These are phyloP conservation scores for Biscogniauxia sp. DNA, from an alignment of 2,329 filamentous ascomycete species.

Conservation along the genomic window DNA sequence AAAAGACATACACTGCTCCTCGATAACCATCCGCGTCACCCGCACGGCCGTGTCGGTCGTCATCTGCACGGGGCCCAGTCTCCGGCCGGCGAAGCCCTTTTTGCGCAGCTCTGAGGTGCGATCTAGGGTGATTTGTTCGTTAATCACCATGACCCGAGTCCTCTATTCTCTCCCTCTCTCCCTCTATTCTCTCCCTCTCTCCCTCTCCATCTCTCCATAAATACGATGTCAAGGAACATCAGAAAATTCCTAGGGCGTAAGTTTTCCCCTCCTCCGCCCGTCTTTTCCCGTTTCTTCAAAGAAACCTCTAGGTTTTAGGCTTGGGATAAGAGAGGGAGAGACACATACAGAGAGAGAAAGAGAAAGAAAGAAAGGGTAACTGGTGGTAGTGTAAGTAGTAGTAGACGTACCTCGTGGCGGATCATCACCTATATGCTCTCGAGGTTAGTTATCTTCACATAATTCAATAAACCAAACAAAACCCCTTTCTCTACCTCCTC, in stretches of 20 bases:
- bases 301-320: background rate
- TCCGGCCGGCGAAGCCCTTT: constrained; percentile 85
- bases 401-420: constrained; percentile 74
- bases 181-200: too few species aligned
- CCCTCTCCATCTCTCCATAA: too few species aligned
- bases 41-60: constrained; percentile 96
- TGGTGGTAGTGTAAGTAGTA: background rate
- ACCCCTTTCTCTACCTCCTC: background rate
- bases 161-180: too few species aligned
- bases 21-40: constrained; percentile 85
- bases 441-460: background rate
- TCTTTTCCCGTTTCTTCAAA: background rate
- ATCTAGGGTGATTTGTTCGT: constrained; percentile 54
- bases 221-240: too few species aligned
- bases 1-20: constrained; percentile 66
- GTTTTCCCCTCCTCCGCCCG: background rate
- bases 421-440: constrained; percentile 70
- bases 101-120: constrained; percentile 92
- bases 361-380: background rate
- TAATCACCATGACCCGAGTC: background rate
- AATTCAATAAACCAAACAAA: too few species aligned
- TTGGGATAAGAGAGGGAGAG: background rate
- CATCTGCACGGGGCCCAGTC: constrained; percentile 93
- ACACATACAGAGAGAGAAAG: background rate
- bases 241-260: too few species aligned